A percentile compares a stretch with the other conserved stretches of the same genome.
Conservation (phyloP, 352 stramenopile genomes). For the Globisporangium okanoganense region DNA sequence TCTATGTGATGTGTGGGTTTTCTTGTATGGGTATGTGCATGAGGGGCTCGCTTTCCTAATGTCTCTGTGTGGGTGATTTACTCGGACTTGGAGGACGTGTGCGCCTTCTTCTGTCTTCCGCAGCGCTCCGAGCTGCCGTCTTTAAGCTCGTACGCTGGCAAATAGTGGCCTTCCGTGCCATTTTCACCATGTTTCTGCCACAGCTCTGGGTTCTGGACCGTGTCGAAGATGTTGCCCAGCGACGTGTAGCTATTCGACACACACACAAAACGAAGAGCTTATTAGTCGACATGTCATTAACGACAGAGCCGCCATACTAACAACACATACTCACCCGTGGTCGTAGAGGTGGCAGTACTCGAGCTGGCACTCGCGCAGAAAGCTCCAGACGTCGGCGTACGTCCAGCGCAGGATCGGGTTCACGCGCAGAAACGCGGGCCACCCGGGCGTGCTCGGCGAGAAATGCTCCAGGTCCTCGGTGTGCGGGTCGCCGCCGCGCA, state of each 20-base stretch:
- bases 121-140: conserved; percentile 71
- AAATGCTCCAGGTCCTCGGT: conserved; percentile 85
- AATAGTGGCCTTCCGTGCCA: conserved; percentile 53
- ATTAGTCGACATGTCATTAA: not conserved
- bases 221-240: conserved; percentile 94
- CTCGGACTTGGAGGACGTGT: conserved; percentile 56
- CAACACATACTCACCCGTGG: conserved; percentile 43
- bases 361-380: conserved; percentile 83
- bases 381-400: conserved; percentile 94
- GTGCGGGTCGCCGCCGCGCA: conserved; percentile 92
- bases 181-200: conserved; percentile 51
- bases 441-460: conserved; percentile 80
- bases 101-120: conserved; percentile 72
- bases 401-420: conserved; percentile 98
- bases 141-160: conserved; percentile 65
- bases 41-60: not conserved
- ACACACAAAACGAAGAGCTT: not conserved
- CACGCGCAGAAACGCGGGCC: conserved; percentile 96
- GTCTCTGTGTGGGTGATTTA: not conserved
- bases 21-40: not conserved
- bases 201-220: conserved; percentile 92
- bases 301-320: not conserved
- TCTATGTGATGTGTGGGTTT: conserved; percentile 5
- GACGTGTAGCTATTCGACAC: conserved; percentile 73
- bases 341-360: conserved; percentile 91